phyloP scores from a whole-genome alignment of 768 basidiomycete species.

The Suillus paluster region DNA sequence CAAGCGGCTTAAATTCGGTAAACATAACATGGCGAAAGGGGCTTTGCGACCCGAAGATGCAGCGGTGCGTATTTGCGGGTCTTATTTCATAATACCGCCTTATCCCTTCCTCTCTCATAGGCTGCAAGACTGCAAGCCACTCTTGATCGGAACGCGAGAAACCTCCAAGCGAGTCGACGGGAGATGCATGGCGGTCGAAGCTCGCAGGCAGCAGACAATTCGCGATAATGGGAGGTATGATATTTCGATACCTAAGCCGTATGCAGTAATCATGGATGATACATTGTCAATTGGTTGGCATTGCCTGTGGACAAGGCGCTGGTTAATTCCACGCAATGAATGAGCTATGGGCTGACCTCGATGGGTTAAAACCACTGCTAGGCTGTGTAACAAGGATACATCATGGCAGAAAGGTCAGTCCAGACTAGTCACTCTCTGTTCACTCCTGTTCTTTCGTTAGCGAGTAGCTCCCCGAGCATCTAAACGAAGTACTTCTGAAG shows the following conservation, averaged over 20 bases:
- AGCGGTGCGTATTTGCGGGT: conserved; percentile 53
- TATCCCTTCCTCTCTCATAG: conserved; percentile 38
- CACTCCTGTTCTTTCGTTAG: no score
- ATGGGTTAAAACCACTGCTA: no score
- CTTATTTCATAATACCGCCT: not conserved
- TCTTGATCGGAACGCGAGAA: conserved; percentile 50
- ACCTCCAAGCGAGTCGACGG: conserved; percentile 31
- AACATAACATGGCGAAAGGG: conserved; percentile 90
- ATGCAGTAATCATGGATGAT: conserved; percentile 22
- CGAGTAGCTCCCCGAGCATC: no score
- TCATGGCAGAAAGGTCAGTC: no score
- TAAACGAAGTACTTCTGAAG: no score
- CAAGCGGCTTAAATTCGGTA: conserved; percentile 65
- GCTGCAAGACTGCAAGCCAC: conserved; percentile 71
- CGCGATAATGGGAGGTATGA: conserved; percentile 13
- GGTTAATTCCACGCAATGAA: not conserved
- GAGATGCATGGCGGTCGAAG: conserved; percentile 25
- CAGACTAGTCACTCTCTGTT: no score
- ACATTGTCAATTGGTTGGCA: conserved; percentile 14
- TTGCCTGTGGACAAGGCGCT: not conserved
- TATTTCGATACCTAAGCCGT: conserved; percentile 20
- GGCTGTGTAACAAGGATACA: no score
- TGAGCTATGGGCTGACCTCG: no score
- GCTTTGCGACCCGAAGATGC: conserved; percentile 83
- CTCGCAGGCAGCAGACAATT: conserved; percentile 24